Base-by-base conservation (phyloP, 2,329 filamentous ascomycete genomes). In the Hypomyces perniciosus region DNA sequence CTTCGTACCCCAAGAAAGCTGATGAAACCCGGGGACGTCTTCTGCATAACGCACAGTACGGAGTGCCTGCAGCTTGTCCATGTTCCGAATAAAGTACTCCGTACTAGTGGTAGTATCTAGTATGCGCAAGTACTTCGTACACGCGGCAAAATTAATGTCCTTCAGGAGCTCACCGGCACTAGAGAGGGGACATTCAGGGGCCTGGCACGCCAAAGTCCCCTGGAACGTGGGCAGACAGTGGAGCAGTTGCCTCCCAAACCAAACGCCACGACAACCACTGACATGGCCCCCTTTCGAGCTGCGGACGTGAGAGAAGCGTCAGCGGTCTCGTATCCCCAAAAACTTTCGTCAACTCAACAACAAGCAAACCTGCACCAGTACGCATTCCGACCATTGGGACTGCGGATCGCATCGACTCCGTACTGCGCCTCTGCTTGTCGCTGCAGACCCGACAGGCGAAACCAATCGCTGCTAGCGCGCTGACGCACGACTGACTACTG, bases 341-440 rank as follows among this genome's bases (percentile, higher is more conserved):
- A 39, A 47, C 31, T 48, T 20, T 40, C n/a, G 6, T 43, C 46
- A 48, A 33, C 37, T 29, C 39, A 28, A 37, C 35, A 28, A 46
- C 33, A 35, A 12, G 33, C 33, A 35, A 35, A n/a, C 13, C 27
- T 26, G 9, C 29, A 33, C 29, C 38, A 20, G 29, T 30, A 20
- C 20, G 3, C 20, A 20, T 20, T 20, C 20, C 20, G 20, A 38
- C 35, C 35, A 38, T 44, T 44, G 38, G 41, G 46, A 30, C 20
- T 40, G 9, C 20, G 30, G 27, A 44, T 44, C 34, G 42, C 28
- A 35, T 34, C 28, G 20, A 8, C 10, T n/a, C 42, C 46, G 30
- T 37, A 48, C 50, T 52, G 50, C 50, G 45, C 50, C 50, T 52
- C 45, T 40, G 20, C n/a, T 28, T 48, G 30, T 44, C 27, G 34